Percentiles rank a stretch among this genome's conserved stretches.
Evolutionary conservation across 2,329 filamentous ascomycete species (phyloP).

Genomic region (Fusarium heterosporum): DNA sequence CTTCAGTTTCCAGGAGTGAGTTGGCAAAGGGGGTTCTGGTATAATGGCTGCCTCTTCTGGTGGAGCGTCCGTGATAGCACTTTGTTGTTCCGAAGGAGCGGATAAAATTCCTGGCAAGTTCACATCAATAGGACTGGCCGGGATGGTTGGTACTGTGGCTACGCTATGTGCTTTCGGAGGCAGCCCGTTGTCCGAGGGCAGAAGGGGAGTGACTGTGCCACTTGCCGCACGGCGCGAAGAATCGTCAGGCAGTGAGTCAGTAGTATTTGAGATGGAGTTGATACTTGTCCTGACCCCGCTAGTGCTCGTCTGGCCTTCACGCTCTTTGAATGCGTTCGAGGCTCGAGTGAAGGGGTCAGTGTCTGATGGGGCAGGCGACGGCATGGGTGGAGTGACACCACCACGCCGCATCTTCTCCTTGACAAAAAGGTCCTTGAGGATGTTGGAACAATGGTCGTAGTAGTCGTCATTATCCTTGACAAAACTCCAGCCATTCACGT

Average conservation of each 20-base stretch:
- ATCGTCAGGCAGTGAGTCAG: slow-evolving; percentile 46
- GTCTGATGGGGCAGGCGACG: slow-evolving; percentile 61
- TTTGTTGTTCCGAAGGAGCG: slow-evolving; percentile 42
- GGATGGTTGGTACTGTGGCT: slow-evolving; percentile 51
- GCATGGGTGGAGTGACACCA: slow-evolving; percentile 68
- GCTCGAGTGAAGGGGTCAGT: slow-evolving; percentile 55
- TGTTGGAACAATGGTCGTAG: slow-evolving; percentile 89
- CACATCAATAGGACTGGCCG: slow-evolving; percentile 51
- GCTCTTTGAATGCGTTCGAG: slow-evolving; percentile 54
- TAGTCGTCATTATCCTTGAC: slow-evolving; percentile 99
- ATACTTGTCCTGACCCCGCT: slow-evolving; percentile 48
- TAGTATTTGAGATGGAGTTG: slow-evolving; percentile 32
- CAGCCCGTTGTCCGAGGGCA: slow-evolving; percentile 48
- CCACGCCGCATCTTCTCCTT: slow-evolving; percentile 77
- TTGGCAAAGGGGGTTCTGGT: slow-evolving; percentile 76
- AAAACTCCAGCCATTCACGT: slow-evolving; percentile 99
- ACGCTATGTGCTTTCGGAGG: slow-evolving; percentile 53
- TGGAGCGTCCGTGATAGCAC: slow-evolving; percentile 52
- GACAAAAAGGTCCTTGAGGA: slow-evolving; percentile 88
- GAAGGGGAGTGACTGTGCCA: slow-evolving; percentile 49
- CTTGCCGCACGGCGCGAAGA: slow-evolving; percentile 41
- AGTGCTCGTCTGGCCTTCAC: slow-evolving; percentile 48
- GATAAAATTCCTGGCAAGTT: slow-evolving; percentile 48
- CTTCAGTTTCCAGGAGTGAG: slow-evolving; percentile 98
- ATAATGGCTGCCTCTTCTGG: slow-evolving; percentile 52